Evolutionary conservation across 768 basidiomycete species (phyloP).

Genomic region (Lactarius vividus): DNA sequence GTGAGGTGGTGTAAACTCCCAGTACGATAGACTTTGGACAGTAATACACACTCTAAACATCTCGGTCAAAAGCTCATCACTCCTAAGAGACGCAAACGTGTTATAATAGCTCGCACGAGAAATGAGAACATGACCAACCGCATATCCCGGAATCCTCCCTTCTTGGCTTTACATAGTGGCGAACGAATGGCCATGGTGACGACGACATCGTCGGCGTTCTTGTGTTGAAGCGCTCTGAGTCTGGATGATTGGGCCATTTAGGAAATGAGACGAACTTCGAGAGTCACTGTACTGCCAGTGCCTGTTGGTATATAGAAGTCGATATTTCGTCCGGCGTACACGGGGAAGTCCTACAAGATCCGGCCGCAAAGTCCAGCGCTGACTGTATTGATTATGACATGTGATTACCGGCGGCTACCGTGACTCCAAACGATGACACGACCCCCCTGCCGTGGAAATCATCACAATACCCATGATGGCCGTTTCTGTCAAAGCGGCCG

Average conservation of each 20-base stretch:
- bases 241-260: conserved; percentile 35
- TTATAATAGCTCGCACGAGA: neutral
- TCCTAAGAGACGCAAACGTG: conserved; percentile 39
- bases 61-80: conserved; percentile 77
- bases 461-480: neutral
- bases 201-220: conserved; percentile 74
- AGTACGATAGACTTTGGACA: conserved; percentile 20
- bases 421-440: too few relatives aligned
- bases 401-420: too few relatives aligned
- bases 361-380: neutral
- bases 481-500: neutral
- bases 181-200: conserved; percentile 79
- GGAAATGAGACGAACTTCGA: conserved; percentile 38
- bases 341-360: neutral
- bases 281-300: too few relatives aligned
- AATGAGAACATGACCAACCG: conserved; percentile 40
- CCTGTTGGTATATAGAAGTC: too few relatives aligned
- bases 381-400: too few relatives aligned
- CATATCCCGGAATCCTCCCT: conserved; percentile 72
- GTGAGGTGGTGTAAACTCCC: conserved; percentile 12
- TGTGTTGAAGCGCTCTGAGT: conserved; percentile 51
- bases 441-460: too few relatives aligned
- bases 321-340: too few relatives aligned
- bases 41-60: conserved; percentile 62
- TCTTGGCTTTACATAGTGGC: conserved; percentile 72